phyloP scores from a whole-genome alignment of 495 filamentous ascomycete species.

The Pseudotulostoma volvatum region DNA sequence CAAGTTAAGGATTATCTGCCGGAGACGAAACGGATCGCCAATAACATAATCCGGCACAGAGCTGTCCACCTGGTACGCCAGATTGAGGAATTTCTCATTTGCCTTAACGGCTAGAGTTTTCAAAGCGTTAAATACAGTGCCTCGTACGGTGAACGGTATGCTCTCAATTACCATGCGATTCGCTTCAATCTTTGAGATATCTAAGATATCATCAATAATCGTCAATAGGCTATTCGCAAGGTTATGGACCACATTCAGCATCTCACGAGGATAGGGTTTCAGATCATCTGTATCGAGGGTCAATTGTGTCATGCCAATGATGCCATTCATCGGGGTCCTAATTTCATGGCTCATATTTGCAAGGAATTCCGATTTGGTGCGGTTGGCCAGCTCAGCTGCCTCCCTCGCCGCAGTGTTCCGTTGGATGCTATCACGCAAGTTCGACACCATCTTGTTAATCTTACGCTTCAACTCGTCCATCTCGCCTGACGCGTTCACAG shows the following conservation, averaged over 20 bases:
- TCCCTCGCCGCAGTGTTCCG: constrained; percentile 94
- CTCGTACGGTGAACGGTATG: constrained; percentile 88
- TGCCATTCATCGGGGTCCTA: constrained; percentile 76
- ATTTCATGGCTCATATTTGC: constrained; percentile 99
- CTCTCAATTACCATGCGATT: constrained; percentile 99
- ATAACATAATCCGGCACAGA: constrained; percentile 93
- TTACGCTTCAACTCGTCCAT: constrained; percentile 99
- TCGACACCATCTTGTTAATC: constrained; percentile 98
- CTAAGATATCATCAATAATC: constrained; percentile 97
- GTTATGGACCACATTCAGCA: constrained; percentile 97
- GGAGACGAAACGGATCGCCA: constrained; percentile 89
- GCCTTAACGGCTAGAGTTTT: constrained; percentile 94
- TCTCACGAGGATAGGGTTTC: constrained; percentile 88
- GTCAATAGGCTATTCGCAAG: constrained; percentile 93
- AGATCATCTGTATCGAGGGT: constrained; percentile 86
- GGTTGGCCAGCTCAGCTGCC: constrained; percentile 90
- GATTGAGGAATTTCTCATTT: constrained; percentile 89
- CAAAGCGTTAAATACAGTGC: constrained; percentile 93
- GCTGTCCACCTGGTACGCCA: constrained; percentile 88
- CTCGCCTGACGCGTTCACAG: constrained; percentile 95
- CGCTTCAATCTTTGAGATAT: constrained; percentile 98
- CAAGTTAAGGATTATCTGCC: constrained; percentile 69
- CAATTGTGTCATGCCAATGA: constrained; percentile 93
- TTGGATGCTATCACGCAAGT: constrained; percentile 90
- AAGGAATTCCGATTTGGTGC: constrained; percentile 96